phyloP scores from a whole-genome alignment of 305 asterid species.

The Striga hermonthica region DNA sequence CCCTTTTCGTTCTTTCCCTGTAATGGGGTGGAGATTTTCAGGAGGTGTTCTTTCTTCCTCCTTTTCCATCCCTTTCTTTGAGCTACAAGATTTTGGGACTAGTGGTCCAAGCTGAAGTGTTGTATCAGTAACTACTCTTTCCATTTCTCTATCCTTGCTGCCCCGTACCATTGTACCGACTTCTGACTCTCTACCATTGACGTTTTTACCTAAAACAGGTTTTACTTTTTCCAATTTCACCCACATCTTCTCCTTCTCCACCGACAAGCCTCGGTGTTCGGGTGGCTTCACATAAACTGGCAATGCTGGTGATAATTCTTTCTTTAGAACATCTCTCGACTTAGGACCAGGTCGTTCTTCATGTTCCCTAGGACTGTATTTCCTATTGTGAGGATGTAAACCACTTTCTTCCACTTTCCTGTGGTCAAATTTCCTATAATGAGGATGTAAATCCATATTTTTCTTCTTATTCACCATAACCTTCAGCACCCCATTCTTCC shows the following conservation, averaged over 20 bases:
- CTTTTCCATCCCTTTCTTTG: constrained; percentile 51
- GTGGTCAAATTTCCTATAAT: constrained; percentile 36
- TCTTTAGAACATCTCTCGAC: constrained; percentile 43
- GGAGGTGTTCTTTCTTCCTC: constrained; percentile 45
- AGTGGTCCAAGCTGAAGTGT: constrained; percentile 66
- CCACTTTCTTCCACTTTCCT: constrained; percentile 48
- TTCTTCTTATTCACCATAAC: constrained; percentile 92
- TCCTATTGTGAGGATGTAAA: too few species aligned
- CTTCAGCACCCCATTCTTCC: constrained; percentile 92
- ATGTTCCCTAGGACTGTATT: too few species aligned
- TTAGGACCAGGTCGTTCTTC: constrained; percentile 27
- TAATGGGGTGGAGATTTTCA: constrained; percentile 38
- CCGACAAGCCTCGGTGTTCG: constrained; percentile 36
- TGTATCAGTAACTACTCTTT: constrained; percentile 54
- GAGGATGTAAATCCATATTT: constrained; percentile 45
- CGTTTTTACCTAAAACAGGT: constrained; percentile 39
- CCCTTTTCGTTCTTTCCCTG: constrained; percentile 28
- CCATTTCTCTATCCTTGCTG: constrained; percentile 37
- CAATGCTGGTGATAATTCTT: constrained; percentile 35
- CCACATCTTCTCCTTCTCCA: constrained; percentile 43
- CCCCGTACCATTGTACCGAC: constrained; percentile 21
- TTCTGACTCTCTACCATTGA: constrained; percentile 32
- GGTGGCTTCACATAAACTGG: constrained; percentile 39
- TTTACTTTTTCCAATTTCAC: constrained; percentile 42
- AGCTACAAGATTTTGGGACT: constrained; percentile 44